Evolutionary conservation across 352 stramenopile species (phyloP).

Genomic region (Globisporangium nunn): DNA sequence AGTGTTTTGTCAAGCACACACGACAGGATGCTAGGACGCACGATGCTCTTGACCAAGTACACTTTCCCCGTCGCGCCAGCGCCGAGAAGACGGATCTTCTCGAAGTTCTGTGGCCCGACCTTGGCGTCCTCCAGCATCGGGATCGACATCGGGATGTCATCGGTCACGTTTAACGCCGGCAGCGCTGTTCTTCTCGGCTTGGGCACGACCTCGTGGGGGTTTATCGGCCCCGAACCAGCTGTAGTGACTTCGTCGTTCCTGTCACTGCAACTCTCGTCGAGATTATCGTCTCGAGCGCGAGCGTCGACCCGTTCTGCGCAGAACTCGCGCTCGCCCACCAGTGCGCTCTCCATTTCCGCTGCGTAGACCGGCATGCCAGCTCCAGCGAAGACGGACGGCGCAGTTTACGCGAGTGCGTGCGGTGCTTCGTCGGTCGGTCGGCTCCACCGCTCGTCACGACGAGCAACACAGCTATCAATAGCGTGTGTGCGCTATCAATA

Average conservation of each 20-base stretch:
- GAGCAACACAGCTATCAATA: too few relatives aligned
- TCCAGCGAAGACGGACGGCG: neutral
- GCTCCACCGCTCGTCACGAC: too few relatives aligned
- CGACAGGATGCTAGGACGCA: constrained; percentile 3
- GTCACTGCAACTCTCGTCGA: neutral
- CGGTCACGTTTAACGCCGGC: neutral
- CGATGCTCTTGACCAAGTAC: constrained; percentile 38
- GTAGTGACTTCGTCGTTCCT: neutral
- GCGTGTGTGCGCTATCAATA: too few relatives aligned
- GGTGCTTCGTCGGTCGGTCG: too few relatives aligned
- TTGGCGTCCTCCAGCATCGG: constrained; percentile 8
- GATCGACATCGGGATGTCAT: neutral
- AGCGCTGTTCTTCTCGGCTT: neutral
- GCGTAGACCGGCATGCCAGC: neutral
- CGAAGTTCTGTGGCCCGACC: constrained; percentile 41
- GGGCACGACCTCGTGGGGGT: neutral
- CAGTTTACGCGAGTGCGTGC: neutral
- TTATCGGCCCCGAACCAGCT: too few relatives aligned
- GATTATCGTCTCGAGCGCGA: neutral
- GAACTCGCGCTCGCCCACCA: neutral
- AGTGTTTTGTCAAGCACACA: neutral
- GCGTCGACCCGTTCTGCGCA: neutral
- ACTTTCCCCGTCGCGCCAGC: constrained; percentile 32
- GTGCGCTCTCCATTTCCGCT: neutral
- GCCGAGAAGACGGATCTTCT: constrained; percentile 40